Conservation (phyloP, 106 monocot genomes). For the Ottelia alismoides region DNA sequence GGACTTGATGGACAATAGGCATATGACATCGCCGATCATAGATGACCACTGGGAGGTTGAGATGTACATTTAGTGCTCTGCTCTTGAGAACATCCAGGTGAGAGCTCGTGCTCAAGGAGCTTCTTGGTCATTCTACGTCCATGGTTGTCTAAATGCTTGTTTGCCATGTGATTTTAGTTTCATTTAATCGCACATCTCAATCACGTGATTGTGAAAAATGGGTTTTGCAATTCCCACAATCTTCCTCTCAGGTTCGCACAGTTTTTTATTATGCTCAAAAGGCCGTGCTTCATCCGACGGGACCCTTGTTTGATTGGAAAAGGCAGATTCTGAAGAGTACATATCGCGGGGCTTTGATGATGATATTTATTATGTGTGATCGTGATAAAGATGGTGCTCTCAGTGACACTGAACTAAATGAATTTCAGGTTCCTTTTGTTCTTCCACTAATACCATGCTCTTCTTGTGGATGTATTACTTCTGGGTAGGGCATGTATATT, state of each 20-base stretch:
- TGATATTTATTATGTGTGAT: slow-evolving; percentile 9
- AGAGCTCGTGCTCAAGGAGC: too few species aligned
- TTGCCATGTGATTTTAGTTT: too few species aligned
- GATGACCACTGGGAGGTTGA: too few species aligned
- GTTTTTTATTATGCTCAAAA: slow-evolving; percentile 84
- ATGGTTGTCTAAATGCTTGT: too few species aligned
- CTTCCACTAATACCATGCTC: neutral
- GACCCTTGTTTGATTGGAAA: slow-evolving; percentile 76
- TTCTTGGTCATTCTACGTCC: too few species aligned
- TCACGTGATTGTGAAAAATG: too few species aligned
- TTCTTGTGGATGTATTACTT: neutral
- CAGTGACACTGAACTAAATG: slow-evolving; percentile 61
- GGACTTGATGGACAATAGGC: too few species aligned
- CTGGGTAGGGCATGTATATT: slow-evolving; percentile 40
- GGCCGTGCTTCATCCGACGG: slow-evolving; percentile 74
- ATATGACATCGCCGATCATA: too few species aligned
- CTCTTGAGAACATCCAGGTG: too few species aligned
- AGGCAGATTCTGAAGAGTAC: slow-evolving; percentile 58
- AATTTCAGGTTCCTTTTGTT: slow-evolving; percentile 50
- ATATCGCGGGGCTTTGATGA: slow-evolving; percentile 61
- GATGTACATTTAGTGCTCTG: too few species aligned
- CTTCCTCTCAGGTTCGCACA: slow-evolving; percentile 34
- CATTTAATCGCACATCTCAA: too few species aligned
- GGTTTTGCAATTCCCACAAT: neutral
- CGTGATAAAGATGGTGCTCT: too few species aligned